Percentiles rank a stretch among this genome's conserved stretches.
phyloP scores from a whole-genome alignment of 164 flowering plant genomes.

The Stephania cephalantha region DNA sequence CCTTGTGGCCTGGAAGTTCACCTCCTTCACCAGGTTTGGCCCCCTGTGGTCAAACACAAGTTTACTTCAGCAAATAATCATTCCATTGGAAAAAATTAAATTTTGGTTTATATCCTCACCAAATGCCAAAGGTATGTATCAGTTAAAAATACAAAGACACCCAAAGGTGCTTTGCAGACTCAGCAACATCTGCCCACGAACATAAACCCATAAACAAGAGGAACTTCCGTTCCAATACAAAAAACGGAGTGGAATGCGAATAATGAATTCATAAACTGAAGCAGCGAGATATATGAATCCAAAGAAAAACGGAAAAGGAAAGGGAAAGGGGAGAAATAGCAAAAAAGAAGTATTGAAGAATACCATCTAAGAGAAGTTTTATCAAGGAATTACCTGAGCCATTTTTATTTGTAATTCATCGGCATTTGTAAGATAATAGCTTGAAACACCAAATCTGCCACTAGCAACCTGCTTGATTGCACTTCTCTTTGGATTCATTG shows the following conservation, averaged over 20 bases:
- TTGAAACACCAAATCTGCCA: conserved; percentile 99
- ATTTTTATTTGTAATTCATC: conserved; percentile 96
- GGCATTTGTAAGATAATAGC: conserved; percentile 93
- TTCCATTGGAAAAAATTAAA: conserved; percentile 12
- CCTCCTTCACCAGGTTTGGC: conserved; percentile 99
- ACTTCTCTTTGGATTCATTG: conserved; percentile 94
- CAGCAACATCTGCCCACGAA: conserved; percentile 67
- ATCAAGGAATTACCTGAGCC: conserved; percentile 78
- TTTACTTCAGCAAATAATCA: conserved; percentile 10
- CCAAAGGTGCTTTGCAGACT: conserved; percentile 59
- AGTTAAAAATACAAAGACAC: conserved; percentile 64
- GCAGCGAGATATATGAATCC: not conserved
- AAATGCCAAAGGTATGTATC: conserved; percentile 42
- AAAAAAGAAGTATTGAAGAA: not conserved
- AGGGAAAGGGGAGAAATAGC: not conserved
- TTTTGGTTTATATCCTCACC: conserved; percentile 45
- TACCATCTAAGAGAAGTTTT: not conserved
- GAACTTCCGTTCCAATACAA: conserved; percentile 35
- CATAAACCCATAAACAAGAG: conserved; percentile 53
- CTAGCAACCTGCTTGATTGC: conserved; percentile 99
- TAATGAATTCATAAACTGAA: conserved; percentile 2
- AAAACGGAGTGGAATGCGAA: conserved; percentile 20
- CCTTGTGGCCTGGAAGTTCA: conserved; percentile 99
- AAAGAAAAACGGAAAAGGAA: not conserved
- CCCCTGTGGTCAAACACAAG: conserved; percentile 50